Percentiles rank a stretch among this genome's conserved stretches.
These are phyloP conservation scores for Austroboletus niveus DNA, from an alignment of 1,284 basidiomycete genomes.

Conservation along the genomic window DNA sequence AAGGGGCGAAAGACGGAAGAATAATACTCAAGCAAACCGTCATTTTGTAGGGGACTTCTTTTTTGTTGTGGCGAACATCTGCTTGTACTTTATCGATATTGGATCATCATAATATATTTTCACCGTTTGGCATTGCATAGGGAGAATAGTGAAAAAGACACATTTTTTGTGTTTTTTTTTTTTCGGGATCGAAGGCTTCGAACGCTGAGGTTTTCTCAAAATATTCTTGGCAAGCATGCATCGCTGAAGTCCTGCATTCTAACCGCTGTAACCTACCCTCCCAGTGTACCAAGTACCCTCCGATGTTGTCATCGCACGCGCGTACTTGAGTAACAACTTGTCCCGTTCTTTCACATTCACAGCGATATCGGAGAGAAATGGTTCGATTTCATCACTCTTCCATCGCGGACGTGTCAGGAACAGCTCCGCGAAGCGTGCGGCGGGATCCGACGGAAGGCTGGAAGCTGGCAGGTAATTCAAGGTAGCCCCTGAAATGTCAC, in stretches of 20 bases:
- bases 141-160: neutral
- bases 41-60: too few relatives aligned
- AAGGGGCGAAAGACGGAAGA: conserved; percentile 19
- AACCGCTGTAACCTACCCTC: conserved; percentile 49
- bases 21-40: neutral
- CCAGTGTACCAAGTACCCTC: conserved; percentile 73
- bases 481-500: conserved; percentile 25
- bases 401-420: conserved; percentile 78
- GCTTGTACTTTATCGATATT: neutral
- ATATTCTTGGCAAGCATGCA: neutral
- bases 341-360: conserved; percentile 84
- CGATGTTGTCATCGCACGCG: conserved; percentile 69
- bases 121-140: neutral
- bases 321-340: conserved; percentile 82
- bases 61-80: neutral
- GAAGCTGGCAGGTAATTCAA: conserved; percentile 75
- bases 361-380: conserved; percentile 79
- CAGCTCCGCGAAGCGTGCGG: conserved; percentile 77
- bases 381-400: conserved; percentile 75
- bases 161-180: neutral
- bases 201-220: neutral
- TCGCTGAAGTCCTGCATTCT: neutral
- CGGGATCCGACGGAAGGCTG: conserved; percentile 68
- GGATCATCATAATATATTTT: neutral
- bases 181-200: neutral